Percentiles rank a stretch among this genome's conserved stretches.
phyloP scores from a whole-genome alignment of 2,329 filamentous ascomycete genomes.

The Emydomyces testavorans region DNA sequence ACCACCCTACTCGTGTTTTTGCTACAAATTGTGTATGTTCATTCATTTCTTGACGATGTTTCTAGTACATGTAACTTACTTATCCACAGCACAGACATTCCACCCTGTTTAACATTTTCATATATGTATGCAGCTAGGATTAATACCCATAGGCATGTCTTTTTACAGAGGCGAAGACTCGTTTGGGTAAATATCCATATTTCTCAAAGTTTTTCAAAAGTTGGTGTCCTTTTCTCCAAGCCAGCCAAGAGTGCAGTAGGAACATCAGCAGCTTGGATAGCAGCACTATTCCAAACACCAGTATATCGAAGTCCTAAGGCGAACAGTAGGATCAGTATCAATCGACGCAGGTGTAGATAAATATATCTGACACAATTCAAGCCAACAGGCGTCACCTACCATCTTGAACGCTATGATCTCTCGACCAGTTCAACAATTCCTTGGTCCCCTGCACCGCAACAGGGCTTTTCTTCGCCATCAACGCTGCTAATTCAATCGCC shows the following conservation, averaged over 20 bases:
- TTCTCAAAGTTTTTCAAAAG: constrained; percentile 66
- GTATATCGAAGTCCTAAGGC: constrained; percentile 64
- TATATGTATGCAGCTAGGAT: too few relatives aligned
- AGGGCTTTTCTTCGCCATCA: constrained; percentile 71
- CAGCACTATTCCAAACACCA: constrained; percentile 72
- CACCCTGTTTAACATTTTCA: too few relatives aligned
- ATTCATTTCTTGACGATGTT: too few relatives aligned
- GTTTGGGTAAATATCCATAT: neutral
- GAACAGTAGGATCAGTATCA: constrained; percentile 1
- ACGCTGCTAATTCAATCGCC: constrained; percentile 50
- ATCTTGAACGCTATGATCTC: constrained; percentile 66
- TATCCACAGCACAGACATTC: too few relatives aligned
- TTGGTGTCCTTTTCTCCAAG: constrained; percentile 65
- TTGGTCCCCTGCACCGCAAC: constrained; percentile 82
- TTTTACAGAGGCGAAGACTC: too few relatives aligned
- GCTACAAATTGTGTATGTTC: too few relatives aligned
- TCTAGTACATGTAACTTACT: too few relatives aligned
- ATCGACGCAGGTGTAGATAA: neutral
- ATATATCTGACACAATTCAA: too few relatives aligned
- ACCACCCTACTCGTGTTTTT: too few relatives aligned
- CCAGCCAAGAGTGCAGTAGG: constrained; percentile 61
- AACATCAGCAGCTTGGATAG: constrained; percentile 71
- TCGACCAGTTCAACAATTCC: constrained; percentile 68
- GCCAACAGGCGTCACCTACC: constrained; percentile 40
- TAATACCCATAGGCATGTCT: too few relatives aligned